Evolutionary conservation across 345 rosid species (phyloP), one percentile per base, ranked within the genome.

Genomic region (Populus simonii): DNA sequence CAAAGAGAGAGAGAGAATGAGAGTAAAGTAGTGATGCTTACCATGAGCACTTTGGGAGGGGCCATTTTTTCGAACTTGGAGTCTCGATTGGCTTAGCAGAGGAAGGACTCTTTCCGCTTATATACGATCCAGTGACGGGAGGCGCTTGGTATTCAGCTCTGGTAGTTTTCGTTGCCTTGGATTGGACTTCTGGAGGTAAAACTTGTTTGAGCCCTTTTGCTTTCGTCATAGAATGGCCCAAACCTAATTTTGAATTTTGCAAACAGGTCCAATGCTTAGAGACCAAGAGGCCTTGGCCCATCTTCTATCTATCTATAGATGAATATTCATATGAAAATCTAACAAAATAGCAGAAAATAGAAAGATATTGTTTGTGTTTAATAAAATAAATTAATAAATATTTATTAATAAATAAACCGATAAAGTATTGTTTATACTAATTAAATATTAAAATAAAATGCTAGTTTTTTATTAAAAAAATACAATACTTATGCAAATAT

Each of bases 1-100:
- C 51, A 12, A 4, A 47, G 17, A 4, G 51, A 12, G 3, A 12
- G 1, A 9, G 45, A 41, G 45, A 10, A 15, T 41, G 45, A 41
- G 45, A 2, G 45, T 41, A 4, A 47, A 47, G 51, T 47, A 15
- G 51, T 47, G 17, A 13, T 13, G 25, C 57, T 31, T 74, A 74
- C 77, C 77, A 74, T 62, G 77, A 74, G 77, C 39, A 74, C 77
- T 27, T 25, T 27, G 0, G 69, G 77, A 63, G 57, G 77, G 41
- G 70, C 65, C 72, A 69, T 69, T 69, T 69, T 38, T 29, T 25
- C 33, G 16, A 27, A 6, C 35, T 63, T 5, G 11, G 35, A 15
- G 18, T 47, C 51, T 12, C 51, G 16, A 12, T 13, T 47, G 51
- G 51, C 3, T 47, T 47, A 29, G 23, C 68, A 63, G 68, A 7